phyloP scores from a whole-genome alignment of 768 basidiomycete species.

The Suillus lakei region DNA sequence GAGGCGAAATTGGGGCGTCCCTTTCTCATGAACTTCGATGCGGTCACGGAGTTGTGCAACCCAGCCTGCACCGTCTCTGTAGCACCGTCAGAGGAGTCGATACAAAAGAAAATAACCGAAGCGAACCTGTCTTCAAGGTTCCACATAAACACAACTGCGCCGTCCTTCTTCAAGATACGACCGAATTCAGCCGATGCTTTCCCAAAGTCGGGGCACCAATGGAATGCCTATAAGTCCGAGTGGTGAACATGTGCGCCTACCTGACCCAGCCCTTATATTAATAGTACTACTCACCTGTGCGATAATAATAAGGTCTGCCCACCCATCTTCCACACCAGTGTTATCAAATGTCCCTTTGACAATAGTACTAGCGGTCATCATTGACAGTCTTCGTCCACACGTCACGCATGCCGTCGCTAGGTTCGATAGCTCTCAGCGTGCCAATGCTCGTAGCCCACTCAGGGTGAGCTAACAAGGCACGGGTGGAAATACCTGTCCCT shows the following conservation, averaged over 20 bases:
- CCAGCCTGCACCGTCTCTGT: slow-evolving; percentile 69
- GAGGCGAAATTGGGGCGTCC: slow-evolving; percentile 83
- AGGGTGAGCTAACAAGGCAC: slow-evolving; percentile 71
- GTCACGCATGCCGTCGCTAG: slow-evolving; percentile 84
- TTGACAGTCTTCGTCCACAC: slow-evolving; percentile 61
- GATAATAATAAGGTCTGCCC: slow-evolving; percentile 80
- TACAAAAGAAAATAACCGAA: background rate
- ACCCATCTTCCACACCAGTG: slow-evolving; percentile 62
- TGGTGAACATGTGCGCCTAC: background rate
- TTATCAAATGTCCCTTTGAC: slow-evolving; percentile 74
- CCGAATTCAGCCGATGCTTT: slow-evolving; percentile 76
- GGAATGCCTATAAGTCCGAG: slow-evolving; percentile 69
- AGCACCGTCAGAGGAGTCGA: background rate
- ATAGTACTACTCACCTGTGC: slow-evolving; percentile 60
- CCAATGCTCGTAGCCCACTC: slow-evolving; percentile 56
- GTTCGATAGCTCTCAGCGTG: slow-evolving; percentile 75
- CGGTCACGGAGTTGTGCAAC: slow-evolving; percentile 72
- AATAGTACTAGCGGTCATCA: slow-evolving; percentile 57
- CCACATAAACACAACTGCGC: slow-evolving; percentile 80
- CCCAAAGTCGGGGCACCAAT: slow-evolving; percentile 88
- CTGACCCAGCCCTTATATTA: background rate
- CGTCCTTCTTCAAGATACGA: slow-evolving; percentile 79
- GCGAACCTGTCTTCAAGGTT: slow-evolving; percentile 84
- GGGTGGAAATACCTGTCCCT: slow-evolving; percentile 90
- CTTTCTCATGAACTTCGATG: slow-evolving; percentile 70